Conservation (phyloP, 768 basidiomycete species). For the Rhodotorula toruloides region DNA sequence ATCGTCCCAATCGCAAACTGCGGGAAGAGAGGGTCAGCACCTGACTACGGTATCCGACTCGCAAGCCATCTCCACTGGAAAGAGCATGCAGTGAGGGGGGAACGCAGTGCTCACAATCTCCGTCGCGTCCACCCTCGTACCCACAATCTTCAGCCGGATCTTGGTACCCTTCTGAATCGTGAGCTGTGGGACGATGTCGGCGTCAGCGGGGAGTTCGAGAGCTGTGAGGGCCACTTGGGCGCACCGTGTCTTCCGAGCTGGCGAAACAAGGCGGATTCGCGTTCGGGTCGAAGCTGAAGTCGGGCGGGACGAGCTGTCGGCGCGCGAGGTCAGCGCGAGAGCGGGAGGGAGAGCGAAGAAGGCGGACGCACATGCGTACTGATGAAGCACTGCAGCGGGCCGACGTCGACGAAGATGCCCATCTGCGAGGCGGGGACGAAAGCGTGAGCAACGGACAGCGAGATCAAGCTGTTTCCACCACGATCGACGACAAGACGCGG, state of each 20-base stretch:
- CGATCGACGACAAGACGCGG: not conserved
- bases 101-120: conserved; percentile 71
- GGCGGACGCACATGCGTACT: conserved; percentile 71
- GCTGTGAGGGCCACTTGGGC: conserved; percentile 23
- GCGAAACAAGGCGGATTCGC: conserved; percentile 92
- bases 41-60: not conserved
- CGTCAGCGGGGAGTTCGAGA: not conserved
- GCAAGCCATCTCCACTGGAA: not conserved
- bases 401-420: conserved; percentile 97
- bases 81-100: not conserved
- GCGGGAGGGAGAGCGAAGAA: not conserved
- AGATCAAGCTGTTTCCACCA: not conserved
- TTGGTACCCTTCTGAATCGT: conserved; percentile 82
- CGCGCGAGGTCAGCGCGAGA: not conserved
- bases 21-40: not conserved
- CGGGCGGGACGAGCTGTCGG: conserved; percentile 78
- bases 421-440: conserved; percentile 55
- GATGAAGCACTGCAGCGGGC: conserved; percentile 88
- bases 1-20: conserved; percentile 87
- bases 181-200: not conserved
- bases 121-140: conserved; percentile 92
- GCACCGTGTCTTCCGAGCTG: conserved; percentile 75
- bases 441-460: not conserved
- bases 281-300: conserved; percentile 90
- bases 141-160: conserved; percentile 94